A percentile compares a stretch with the other conserved stretches of the same genome.
Evolutionary conservation across 1,139 yeast species (phyloP).

Genomic region (Kurtzmaniella quercitrusa): DNA sequence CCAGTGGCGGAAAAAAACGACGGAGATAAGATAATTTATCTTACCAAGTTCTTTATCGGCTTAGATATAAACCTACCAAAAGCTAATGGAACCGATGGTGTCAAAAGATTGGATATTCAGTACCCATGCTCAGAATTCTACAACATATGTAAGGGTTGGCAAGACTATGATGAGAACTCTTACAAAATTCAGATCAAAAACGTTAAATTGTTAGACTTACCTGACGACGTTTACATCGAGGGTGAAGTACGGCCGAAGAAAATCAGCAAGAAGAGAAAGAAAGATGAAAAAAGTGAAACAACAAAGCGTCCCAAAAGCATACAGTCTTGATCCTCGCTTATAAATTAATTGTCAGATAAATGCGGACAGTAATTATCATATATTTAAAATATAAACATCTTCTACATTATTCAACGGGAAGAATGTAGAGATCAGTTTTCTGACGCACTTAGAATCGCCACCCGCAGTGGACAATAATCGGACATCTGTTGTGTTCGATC

Average conservation of each 20-base stretch:
- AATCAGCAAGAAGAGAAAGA: conserved; percentile 26
- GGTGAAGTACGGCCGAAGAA: conserved; percentile 73
- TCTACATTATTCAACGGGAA: not conserved
- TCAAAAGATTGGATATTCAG: conserved; percentile 77
- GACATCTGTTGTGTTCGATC: not conserved
- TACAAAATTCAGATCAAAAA: conserved; percentile 67
- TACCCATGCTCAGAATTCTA: conserved; percentile 89
- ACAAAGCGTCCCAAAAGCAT: conserved; percentile 18
- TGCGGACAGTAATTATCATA: not conserved
- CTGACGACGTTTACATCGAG: conserved; percentile 77
- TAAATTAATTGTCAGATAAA: not conserved
- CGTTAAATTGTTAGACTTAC: conserved; percentile 76
- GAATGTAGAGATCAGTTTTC: not conserved
- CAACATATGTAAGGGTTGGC: conserved; percentile 72
- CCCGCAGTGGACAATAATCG: too few species aligned
- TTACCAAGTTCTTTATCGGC: conserved; percentile 80
- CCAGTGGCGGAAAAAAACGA: conserved; percentile 16
- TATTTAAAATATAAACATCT: not conserved
- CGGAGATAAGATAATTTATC: conserved; percentile 43
- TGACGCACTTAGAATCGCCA: not conserved
- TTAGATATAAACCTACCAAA: conserved; percentile 51
- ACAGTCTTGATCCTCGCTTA: not conserved
- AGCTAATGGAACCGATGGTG: conserved; percentile 30
- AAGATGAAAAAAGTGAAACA: conserved; percentile 10
- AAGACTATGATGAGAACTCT: conserved; percentile 56